Conservation (phyloP, 306 rosid genomes). For the Albizia julibrissin region DNA sequence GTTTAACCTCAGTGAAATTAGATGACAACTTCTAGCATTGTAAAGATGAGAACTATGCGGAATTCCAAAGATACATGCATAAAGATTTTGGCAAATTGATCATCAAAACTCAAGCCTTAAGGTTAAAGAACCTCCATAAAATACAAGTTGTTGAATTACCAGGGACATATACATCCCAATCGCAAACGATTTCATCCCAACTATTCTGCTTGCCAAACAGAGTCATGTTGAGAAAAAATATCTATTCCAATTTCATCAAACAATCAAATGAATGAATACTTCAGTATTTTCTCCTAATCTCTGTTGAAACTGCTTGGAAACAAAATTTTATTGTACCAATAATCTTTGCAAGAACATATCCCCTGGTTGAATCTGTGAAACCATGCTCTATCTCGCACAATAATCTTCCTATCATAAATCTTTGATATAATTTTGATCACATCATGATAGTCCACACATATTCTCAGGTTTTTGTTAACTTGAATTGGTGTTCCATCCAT, state of each 20-base stretch:
- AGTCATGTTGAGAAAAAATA: slow-evolving; percentile 22
- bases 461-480: slow-evolving; percentile 88
- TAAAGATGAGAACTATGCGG: too few relatives aligned
- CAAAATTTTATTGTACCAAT: slow-evolving; percentile 57
- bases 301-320: neutral
- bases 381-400: slow-evolving; percentile 82
- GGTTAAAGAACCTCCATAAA: neutral
- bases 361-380: slow-evolving; percentile 84
- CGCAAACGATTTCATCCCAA: neutral
- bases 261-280: neutral
- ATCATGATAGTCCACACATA: slow-evolving; percentile 80
- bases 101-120: slow-evolving; percentile 1
- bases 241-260: neutral
- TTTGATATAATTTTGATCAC: slow-evolving; percentile 69
- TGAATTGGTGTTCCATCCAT: slow-evolving; percentile 65
- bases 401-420: slow-evolving; percentile 68
- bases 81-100: slow-evolving; percentile 9
- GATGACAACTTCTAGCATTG: too few relatives aligned
- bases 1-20: too few relatives aligned
- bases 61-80: too few relatives aligned
- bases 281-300: slow-evolving; percentile 4
- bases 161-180: neutral
- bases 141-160: slow-evolving; percentile 13
- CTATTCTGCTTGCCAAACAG: neutral
- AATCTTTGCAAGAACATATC: slow-evolving; percentile 81